Evolutionary conservation across 2,329 filamentous ascomycete species (phyloP), one percentile per base, ranked within the genome.

Genomic region (Penicillium sp.): DNA sequence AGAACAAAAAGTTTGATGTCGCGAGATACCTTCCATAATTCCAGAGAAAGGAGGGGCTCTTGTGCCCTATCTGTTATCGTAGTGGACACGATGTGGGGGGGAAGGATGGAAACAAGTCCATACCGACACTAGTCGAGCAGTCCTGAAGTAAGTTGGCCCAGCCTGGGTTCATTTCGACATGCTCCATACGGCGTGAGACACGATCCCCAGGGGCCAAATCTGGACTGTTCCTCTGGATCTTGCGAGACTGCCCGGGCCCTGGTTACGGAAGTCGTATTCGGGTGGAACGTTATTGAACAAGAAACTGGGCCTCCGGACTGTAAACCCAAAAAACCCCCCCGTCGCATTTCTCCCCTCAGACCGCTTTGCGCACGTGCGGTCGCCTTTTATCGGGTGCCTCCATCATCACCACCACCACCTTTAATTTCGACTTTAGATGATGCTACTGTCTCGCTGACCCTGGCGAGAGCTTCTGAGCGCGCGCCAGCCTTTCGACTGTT

Each of bases 301-400:
- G 46, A 33, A 33, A 33, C 30, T 33, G 30, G 30, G 30, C 2
- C 30, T 33, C 30, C 30, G 30, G 10, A 33, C 30, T 33, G 30
- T 3, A 33, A 42, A 42, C 1, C 19, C 19, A 19, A 43, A 22
- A 19, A 42, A 40, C 5, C 7, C 40, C 5, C 7, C 40, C 19
- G 40, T 25, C 40, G 19, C 7, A 11, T 22, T 51, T 49, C n/a
- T n/a, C 22, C 16, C 37, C 40, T 40, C 58, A 68, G 66, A 70
- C 68, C 68, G 68, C 68, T 66, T 70, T 70, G 59, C 40, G 63
- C 68, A 70, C 68, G 68, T 70, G 68, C 67, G 68, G 51, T 57
- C 55, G 59, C 53, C 64, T 53, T 40, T 57, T 55, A 55, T 57
- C n/a, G 59, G 52, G 54, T 55, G 55, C 55, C 40, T 62, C 43